Base-by-base conservation (phyloP, 805 yeast genomes). In the Clavispora fructus region DNA sequence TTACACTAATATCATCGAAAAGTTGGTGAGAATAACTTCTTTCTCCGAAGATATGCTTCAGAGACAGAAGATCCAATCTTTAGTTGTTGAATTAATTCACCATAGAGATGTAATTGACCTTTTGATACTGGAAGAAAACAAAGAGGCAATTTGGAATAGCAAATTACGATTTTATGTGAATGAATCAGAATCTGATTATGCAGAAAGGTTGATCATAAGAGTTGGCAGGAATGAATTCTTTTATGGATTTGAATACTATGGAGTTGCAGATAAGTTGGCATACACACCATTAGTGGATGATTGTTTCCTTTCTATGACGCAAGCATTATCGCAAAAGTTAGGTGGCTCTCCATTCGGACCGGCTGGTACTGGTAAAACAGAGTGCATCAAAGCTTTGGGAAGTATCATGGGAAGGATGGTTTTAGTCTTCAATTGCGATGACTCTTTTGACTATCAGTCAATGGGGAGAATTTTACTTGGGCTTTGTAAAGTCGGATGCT, bases 341-440 rank as follows among this genome's bases (percentile, higher is more conserved):
- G 98, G 98, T n/a, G 95, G 96, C 0, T 85, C 95, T 1, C 85
- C 95, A 0, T 82, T 85, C 63, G 98, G 98, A 0, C 97, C 98
- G 1, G 97, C 98, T 2, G 98, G 98, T 37, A 92, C 98, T 0
- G 98, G 98, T 53, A 92, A 92, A 60, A 92, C 98, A 0, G 98
- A 92, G 60, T 77, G 95, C 0, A 75, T 92, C 25, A 92, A 92
- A 60, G 87, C 95, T 0, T 68, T 91, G 28, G 97, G 94, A 1
- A 80, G 80, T 37, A 80, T 79, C 33, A 66, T 92, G 7, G 98
- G 98, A 7, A 75, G 80, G 47, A 78, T 81, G 78, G 96, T 89
- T 0, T 62, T 86, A 10, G 96, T 92, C 0, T 91, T 92, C 62
- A 84, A 89, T 59, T 92, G 98, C 68, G 98, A 92, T 57, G 96